A percentile compares a stretch with the other conserved stretches of the same genome.
Conservation (phyloP, 2,329 filamentous ascomycete genomes). For the Neoscytalidium dimidiatum region DNA sequence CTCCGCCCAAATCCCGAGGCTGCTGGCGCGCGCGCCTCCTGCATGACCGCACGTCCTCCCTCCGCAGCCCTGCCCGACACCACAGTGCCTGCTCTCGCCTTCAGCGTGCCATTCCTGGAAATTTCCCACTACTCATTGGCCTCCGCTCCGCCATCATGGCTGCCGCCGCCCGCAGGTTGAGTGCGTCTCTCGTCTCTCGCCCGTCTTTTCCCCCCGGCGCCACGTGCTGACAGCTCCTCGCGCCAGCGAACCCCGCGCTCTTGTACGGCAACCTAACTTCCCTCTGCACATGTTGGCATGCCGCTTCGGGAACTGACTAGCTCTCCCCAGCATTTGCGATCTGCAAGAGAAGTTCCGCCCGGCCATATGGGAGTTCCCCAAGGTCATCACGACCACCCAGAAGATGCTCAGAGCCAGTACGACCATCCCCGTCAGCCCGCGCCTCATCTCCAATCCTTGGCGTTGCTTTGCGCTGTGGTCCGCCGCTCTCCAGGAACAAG, state of each 20-base stretch:
- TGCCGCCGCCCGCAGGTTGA: conserved; percentile 15
- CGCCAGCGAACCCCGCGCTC: conserved; percentile 39
- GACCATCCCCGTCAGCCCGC: conserved; percentile 20
- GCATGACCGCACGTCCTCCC: conserved; percentile 14
- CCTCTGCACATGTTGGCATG: not conserved
- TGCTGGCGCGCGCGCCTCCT: conserved; percentile 8
- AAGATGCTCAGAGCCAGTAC: conserved; percentile 54
- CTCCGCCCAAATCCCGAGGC: conserved; percentile 4
- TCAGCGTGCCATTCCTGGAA: not conserved
- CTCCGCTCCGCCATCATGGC: not conserved
- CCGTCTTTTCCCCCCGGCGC: not conserved
- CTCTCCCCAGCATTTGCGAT: conserved; percentile 74
- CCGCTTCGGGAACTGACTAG: not conserved
- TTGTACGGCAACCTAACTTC: conserved; percentile 34
- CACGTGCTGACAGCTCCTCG: conserved; percentile 13
- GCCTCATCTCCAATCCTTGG: conserved; percentile 12
- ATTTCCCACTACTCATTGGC: conserved; percentile 3
- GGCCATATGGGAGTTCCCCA: conserved; percentile 82
- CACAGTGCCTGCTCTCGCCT: not conserved
- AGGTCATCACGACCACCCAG: conserved; percentile 60
- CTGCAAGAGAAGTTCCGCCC: conserved; percentile 89
- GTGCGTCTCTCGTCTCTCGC: conserved; percentile 6
- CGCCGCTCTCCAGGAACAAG: conserved; percentile 4
- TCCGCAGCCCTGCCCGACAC: conserved; percentile 8
- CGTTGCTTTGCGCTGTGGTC: not conserved